Percentiles rank a stretch among this genome's conserved stretches.
These are phyloP conservation scores for Plantago lanceolata DNA, from an alignment of 305 asterid genomes.

Conservation along the genomic window DNA sequence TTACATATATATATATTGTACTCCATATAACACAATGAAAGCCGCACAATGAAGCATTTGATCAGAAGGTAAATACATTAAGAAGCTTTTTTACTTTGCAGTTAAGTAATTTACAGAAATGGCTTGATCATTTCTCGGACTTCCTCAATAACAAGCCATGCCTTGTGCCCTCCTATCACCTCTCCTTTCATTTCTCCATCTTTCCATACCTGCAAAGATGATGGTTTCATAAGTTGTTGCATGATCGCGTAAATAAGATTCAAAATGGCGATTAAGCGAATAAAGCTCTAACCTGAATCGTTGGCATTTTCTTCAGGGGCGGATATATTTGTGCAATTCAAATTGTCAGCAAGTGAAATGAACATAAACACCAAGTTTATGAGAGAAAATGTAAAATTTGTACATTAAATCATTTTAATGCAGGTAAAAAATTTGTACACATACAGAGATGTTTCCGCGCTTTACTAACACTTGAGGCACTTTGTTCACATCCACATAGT, in stretches of 20 bases:
- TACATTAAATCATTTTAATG: too few species aligned
- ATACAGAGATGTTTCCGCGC: slow-evolving; percentile 78
- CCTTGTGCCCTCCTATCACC: slow-evolving; percentile 93
- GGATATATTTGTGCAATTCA: neutral
- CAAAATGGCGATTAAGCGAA: neutral
- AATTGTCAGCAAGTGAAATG: neutral
- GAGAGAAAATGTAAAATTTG: neutral
- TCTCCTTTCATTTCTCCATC: slow-evolving; percentile 93
- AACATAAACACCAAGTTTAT: neutral
- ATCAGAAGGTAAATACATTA: neutral
- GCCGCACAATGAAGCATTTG: neutral
- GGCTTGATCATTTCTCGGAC: slow-evolving; percentile 67
- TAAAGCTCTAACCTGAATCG: slow-evolving; percentile 72
- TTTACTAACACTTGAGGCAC: slow-evolving; percentile 77
- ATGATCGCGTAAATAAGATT: neutral
- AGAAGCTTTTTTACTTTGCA: neutral
- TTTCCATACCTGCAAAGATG: slow-evolving; percentile 57
- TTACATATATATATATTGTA: neutral
- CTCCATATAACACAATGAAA: neutral
- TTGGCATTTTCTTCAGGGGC: slow-evolving; percentile 79
- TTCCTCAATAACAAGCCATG: slow-evolving; percentile 97
- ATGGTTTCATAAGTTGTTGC: neutral
- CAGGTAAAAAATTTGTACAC: slow-evolving; percentile 34
- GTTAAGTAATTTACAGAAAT: slow-evolving; percentile 29
- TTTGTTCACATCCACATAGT: slow-evolving; percentile 74